These are phyloP conservation scores for Yarrowia osloensis DNA, from an alignment of 805 yeast species.

Conservation along the genomic window DNA sequence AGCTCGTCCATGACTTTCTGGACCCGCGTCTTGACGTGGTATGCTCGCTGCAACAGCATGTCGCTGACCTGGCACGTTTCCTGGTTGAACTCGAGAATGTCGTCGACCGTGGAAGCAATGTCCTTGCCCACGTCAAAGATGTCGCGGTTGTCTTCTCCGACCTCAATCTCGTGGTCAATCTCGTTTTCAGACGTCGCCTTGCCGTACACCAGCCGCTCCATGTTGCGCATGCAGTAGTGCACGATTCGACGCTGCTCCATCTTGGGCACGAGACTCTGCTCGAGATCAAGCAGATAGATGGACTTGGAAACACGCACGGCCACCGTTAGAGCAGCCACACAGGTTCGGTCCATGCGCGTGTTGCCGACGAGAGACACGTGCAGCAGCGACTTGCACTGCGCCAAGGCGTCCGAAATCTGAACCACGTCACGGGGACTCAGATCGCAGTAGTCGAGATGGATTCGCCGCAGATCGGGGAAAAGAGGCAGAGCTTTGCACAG, in stretches of 20 bases:
- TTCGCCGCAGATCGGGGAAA: conserved; percentile 61
- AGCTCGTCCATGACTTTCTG: conserved; percentile 57
- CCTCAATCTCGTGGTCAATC: conserved; percentile 39
- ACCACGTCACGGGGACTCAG: conserved; percentile 58
- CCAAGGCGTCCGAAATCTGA: conserved; percentile 64
- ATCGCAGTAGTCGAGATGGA: conserved; percentile 72
- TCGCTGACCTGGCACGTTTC: conserved; percentile 37
- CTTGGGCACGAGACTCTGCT: conserved; percentile 60
- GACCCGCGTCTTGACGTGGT: conserved; percentile 47
- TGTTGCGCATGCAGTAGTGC: conserved; percentile 76
- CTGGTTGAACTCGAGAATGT: conserved; percentile 33
- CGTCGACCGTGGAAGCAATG: conserved; percentile 36
- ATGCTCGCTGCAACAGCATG: conserved; percentile 46
- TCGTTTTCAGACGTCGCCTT: conserved; percentile 17
- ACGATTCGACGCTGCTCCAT: conserved; percentile 71
- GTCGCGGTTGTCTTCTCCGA: conserved; percentile 47
- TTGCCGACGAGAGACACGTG: conserved; percentile 73
- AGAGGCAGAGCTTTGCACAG: conserved; percentile 67
- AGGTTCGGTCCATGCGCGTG: conserved; percentile 55
- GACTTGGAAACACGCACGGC: conserved; percentile 67
- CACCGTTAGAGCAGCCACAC: conserved; percentile 65
- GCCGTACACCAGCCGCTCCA: conserved; percentile 41
- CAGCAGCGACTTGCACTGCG: conserved; percentile 64
- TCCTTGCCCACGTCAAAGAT: conserved; percentile 39
- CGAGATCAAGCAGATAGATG: conserved; percentile 69